These are phyloP conservation scores for Stagonosporopsis cucurbitacearum DNA, from an alignment of 2,329 filamentous ascomycete genomes.

Conservation along the genomic window DNA sequence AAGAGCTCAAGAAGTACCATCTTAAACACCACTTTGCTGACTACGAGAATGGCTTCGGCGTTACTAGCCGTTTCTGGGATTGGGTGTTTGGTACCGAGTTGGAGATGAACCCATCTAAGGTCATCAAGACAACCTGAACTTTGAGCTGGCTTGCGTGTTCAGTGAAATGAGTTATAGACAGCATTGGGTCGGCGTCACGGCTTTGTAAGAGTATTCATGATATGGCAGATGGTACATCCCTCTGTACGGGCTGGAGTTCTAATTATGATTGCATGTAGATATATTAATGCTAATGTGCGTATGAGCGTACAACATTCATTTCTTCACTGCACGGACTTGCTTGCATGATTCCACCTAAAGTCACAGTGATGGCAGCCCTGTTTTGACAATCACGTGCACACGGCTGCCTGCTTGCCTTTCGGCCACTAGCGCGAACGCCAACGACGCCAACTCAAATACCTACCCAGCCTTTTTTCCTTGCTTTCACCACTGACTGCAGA, in stretches of 20 bases:
- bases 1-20: slow-evolving; percentile 94
- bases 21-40: slow-evolving; percentile 97
- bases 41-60: slow-evolving; percentile 96
- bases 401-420: slow-evolving; percentile 3
- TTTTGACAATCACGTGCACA: background rate
- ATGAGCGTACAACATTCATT: slow-evolving; percentile 5
- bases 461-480: slow-evolving; percentile 8
- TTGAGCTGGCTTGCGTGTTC: background rate
- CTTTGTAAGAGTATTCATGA: slow-evolving; percentile 9
- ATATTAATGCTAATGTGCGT: slow-evolving; percentile 15
- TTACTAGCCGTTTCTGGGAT: slow-evolving; percentile 97
- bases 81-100: slow-evolving; percentile 88
- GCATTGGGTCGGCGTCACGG: slow-evolving; percentile 9
- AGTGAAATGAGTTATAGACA: slow-evolving; percentile 2
- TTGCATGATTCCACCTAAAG: background rate
- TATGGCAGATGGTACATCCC: background rate
- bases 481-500: slow-evolving; percentile 16
- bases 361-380: background rate
- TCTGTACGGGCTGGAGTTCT: background rate
- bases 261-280: slow-evolving; percentile 6
- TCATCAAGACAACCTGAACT: slow-evolving; percentile 52
- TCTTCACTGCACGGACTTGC: background rate
- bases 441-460: slow-evolving; percentile 10
- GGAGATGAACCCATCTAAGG: slow-evolving; percentile 57
- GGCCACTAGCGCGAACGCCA: slow-evolving; percentile 11